phyloP scores from a whole-genome alignment of 2,329 filamentous ascomycete genomes.

The Fusarium sp. region DNA sequence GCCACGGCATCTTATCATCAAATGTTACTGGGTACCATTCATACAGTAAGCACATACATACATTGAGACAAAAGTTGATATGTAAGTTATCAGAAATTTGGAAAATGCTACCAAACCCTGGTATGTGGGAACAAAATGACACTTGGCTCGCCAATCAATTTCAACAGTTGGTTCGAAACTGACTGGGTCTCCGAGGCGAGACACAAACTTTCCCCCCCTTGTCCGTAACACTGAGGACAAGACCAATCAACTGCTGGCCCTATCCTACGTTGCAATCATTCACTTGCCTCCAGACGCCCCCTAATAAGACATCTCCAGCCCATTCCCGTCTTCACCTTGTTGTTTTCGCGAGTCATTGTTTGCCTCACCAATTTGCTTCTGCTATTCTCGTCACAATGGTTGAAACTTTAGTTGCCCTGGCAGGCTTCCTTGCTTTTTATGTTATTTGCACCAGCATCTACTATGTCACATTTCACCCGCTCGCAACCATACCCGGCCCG shows the following conservation, averaged over 20 bases:
- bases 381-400: background rate
- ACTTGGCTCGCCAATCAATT: background rate
- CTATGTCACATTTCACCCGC: constrained; percentile 15
- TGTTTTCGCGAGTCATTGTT: background rate
- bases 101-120: accelerated
- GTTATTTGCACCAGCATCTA: background rate
- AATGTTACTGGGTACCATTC: too few species aligned
- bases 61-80: too few species aligned
- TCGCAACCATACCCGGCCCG: constrained; percentile 22
- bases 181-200: background rate
- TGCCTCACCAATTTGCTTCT: background rate
- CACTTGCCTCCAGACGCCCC: too few species aligned
- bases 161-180: background rate
- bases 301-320: background rate
- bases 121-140: background rate
- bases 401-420: background rate
- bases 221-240: too few species aligned
- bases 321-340: background rate
- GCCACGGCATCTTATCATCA: too few species aligned
- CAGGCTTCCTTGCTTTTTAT: constrained; percentile 9
- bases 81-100: accelerated
- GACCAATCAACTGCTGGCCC: background rate
- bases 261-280: background rate
- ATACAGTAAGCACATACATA: too few species aligned
- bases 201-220: background rate